Evolutionary conservation across 2,329 filamentous ascomycete species (phyloP).

Genomic region (Dothistroma septosporum): DNA sequence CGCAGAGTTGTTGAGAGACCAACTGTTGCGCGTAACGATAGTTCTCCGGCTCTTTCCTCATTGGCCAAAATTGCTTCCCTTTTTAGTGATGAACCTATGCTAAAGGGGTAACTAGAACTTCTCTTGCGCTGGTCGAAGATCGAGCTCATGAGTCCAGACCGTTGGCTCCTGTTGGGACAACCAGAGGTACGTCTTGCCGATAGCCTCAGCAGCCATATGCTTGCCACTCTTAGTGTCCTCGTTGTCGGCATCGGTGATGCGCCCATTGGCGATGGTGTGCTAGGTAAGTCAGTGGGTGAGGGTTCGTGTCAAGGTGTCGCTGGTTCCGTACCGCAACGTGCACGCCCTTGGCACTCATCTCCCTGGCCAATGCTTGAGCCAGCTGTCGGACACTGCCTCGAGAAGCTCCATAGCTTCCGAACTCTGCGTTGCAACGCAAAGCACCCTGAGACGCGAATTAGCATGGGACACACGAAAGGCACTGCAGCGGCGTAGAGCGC

Average conservation of each 20-base stretch:
- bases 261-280: constrained; percentile 57
- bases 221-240: constrained; percentile 49
- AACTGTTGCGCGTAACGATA: neutral
- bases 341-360: constrained; percentile 54
- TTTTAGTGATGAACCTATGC: neutral
- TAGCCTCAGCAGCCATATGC: constrained; percentile 56
- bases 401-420: constrained; percentile 53
- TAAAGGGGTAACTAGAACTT: constrained; percentile 38
- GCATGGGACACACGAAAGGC: neutral
- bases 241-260: constrained; percentile 50
- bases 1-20: neutral
- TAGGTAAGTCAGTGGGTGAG: neutral
- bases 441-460: constrained; percentile 12
- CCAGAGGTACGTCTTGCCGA: constrained; percentile 55
- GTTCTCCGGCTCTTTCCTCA: neutral
- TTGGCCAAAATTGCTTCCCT: neutral
- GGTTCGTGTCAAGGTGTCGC: neutral
- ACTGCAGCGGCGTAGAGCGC: neutral
- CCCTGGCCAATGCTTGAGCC: constrained; percentile 53
- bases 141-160: constrained; percentile 52
- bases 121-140: constrained; percentile 49
- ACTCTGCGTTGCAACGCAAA: constrained; percentile 52
- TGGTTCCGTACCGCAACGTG: constrained; percentile 45
- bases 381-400: constrained; percentile 52
- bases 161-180: constrained; percentile 48